These are phyloP conservation scores for Cicer pinnatifidum DNA, from an alignment of 306 rosid genomes.

Conservation along the genomic window DNA sequence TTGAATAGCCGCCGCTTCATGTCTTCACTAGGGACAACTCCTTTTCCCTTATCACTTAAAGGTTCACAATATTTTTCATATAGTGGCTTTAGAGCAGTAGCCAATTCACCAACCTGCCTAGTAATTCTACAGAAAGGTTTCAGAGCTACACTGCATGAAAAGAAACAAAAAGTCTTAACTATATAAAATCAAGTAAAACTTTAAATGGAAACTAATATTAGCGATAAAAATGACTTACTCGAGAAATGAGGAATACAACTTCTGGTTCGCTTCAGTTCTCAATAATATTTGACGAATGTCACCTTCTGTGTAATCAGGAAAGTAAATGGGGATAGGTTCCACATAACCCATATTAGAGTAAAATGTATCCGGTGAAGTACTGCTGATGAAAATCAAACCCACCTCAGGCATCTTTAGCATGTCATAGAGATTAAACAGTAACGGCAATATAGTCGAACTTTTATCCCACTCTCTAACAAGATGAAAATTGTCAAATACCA, in stretches of 20 bases:
- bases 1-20: conserved; percentile 64
- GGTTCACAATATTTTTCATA: conserved; percentile 74
- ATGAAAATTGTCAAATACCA: conserved; percentile 84
- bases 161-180: conserved; percentile 39
- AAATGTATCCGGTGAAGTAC: conserved; percentile 80
- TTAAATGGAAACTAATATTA: conserved; percentile 5
- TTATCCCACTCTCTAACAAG: conserved; percentile 89
- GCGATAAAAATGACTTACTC: conserved; percentile 55
- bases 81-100: conserved; percentile 63
- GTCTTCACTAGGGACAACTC: conserved; percentile 66
- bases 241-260: conserved; percentile 79
- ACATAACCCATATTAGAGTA: conserved; percentile 77
- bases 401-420: conserved; percentile 76
- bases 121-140: conserved; percentile 75
- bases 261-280: conserved; percentile 65
- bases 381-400: conserved; percentile 83
- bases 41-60: conserved; percentile 51
- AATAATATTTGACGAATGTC: conserved; percentile 68
- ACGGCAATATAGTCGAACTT: conserved; percentile 69
- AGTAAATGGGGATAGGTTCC: conserved; percentile 73
- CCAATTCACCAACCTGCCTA: conserved; percentile 72
- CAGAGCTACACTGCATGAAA: conserved; percentile 64
- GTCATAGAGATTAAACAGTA: conserved; percentile 78
- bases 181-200: conserved; percentile 35
- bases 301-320: conserved; percentile 78